phyloP scores from a whole-genome alignment of 140 eudicot genomes.

The Ambrosia hybrid region DNA sequence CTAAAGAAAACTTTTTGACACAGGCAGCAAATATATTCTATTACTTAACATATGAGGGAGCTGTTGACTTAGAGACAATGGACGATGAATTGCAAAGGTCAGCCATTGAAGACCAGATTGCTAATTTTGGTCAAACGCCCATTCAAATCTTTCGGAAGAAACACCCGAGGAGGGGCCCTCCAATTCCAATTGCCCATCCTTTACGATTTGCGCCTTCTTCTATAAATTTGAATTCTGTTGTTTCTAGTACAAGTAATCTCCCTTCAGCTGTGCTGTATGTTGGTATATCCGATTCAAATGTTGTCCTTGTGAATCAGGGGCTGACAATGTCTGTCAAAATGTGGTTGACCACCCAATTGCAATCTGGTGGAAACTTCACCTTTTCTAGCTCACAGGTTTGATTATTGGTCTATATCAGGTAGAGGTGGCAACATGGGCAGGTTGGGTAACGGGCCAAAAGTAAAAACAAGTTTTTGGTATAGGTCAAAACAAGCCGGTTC shows the following conservation, averaged over 20 bases:
- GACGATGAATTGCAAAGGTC: conserved; percentile 96
- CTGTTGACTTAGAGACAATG: conserved; percentile 90
- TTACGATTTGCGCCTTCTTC: conserved; percentile 89
- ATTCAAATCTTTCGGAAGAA: conserved; percentile 86
- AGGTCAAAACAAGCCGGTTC: neutral
- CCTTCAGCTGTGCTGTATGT: conserved; percentile 75
- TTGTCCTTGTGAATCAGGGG: conserved; percentile 75
- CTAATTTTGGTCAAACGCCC: conserved; percentile 98
- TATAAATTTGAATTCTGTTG: conserved; percentile 74
- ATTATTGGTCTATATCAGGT: conserved; percentile 6
- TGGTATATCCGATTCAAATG: conserved; percentile 59
- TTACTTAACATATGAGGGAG: conserved; percentile 94
- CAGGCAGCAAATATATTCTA: conserved; percentile 97
- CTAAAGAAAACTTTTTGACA: conserved; percentile 19
- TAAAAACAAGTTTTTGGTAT: conserved; percentile 4
- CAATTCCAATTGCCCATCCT: conserved; percentile 98
- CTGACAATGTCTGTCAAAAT: conserved; percentile 74
- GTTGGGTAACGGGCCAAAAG: neutral
- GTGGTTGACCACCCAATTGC: conserved; percentile 98
- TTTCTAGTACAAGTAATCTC: conserved; percentile 45
- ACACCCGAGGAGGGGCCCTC: conserved; percentile 99
- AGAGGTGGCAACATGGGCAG: conserved; percentile 10
- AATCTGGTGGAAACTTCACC: conserved; percentile 97
- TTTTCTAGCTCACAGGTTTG: conserved; percentile 96
- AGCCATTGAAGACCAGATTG: conserved; percentile 98